Conservation (phyloP, 208 protist species). For the Blastocrithidia nonstop region DNA sequence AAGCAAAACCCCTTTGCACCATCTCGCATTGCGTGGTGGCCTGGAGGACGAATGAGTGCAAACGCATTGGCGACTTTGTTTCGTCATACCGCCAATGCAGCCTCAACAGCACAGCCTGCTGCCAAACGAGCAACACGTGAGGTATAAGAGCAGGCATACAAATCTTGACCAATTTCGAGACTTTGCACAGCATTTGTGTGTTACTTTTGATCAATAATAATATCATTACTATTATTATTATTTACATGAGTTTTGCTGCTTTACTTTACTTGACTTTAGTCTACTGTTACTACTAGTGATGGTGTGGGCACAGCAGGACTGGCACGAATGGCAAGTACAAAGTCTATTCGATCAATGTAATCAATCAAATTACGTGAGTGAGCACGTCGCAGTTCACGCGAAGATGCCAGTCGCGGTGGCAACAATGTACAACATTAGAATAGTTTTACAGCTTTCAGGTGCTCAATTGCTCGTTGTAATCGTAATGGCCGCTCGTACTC, state of each 20-base stretch:
- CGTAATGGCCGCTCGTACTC: conserved; percentile 69
- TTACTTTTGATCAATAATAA: neutral
- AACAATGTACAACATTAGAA: conserved; percentile 28
- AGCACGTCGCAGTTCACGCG: conserved; percentile 55
- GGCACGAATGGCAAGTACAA: too few species aligned
- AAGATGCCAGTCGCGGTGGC: conserved; percentile 20
- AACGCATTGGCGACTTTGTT: conserved; percentile 66
- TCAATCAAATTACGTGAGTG: conserved; percentile 57
- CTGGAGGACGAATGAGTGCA: conserved; percentile 76
- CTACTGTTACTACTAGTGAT: too few species aligned
- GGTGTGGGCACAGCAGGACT: too few species aligned
- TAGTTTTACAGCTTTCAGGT: conserved; percentile 43
- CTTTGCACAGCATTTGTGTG: neutral
- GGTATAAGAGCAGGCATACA: conserved; percentile 58
- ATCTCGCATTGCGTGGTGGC: conserved; percentile 56
- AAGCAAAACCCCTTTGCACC: conserved; percentile 79
- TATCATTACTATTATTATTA: too few species aligned
- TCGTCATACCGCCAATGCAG: conserved; percentile 30
- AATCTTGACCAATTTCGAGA: conserved; percentile 38
- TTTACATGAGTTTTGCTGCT: too few species aligned
- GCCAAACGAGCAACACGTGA: conserved; percentile 42
- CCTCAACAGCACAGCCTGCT: conserved; percentile 55
- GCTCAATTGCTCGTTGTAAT: conserved; percentile 35
- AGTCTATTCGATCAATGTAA: conserved; percentile 56
- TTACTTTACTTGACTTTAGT: too few species aligned